These are phyloP conservation scores for Closterium sp. DNA, from an alignment of 139 green algal species.

Conservation along the genomic window DNA sequence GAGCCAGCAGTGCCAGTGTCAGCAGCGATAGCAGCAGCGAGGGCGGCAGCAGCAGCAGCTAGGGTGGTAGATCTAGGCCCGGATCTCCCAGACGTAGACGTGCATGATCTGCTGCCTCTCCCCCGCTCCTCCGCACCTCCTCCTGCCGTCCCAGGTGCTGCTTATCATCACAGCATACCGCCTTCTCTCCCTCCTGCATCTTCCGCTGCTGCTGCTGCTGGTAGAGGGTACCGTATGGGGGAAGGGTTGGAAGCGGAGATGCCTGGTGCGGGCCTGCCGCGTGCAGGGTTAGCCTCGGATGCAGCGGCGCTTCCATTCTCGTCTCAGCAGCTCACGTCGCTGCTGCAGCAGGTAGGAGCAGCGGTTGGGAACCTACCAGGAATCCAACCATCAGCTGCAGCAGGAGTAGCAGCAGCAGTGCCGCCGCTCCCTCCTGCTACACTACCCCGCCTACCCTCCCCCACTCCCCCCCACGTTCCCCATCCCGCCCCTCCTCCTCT, in stretches of 20 bases:
- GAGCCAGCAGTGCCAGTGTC: not conserved
- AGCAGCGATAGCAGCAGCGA: not conserved
- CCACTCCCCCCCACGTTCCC: not conserved
- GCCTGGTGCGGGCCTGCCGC: no score
- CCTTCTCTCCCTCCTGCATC: not conserved
- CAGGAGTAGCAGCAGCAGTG: not conserved
- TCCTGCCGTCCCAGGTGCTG: no score
- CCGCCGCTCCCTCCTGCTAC: not conserved
- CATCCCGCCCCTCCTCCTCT: not conserved
- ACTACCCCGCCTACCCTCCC: not conserved
- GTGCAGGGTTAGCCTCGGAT: no score
- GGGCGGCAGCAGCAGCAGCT: not conserved
- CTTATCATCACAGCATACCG: not conserved
- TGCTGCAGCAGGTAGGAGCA: not conserved
- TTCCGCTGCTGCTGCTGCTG: not conserved
- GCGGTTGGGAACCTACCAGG: not conserved
- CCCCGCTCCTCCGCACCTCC: not conserved
- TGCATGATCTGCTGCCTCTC: not conserved
- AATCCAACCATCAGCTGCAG: not conserved
- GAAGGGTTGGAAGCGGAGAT: no score
- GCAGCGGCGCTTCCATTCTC: slow-evolving; percentile 14
- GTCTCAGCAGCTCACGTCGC: slow-evolving; percentile 1
- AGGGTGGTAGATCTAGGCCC: not conserved
- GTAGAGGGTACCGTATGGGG: not conserved
- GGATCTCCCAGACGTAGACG: not conserved